Base-by-base conservation (phyloP, 768 basidiomycete genomes). In the Tylopilus subfusipes region DNA sequence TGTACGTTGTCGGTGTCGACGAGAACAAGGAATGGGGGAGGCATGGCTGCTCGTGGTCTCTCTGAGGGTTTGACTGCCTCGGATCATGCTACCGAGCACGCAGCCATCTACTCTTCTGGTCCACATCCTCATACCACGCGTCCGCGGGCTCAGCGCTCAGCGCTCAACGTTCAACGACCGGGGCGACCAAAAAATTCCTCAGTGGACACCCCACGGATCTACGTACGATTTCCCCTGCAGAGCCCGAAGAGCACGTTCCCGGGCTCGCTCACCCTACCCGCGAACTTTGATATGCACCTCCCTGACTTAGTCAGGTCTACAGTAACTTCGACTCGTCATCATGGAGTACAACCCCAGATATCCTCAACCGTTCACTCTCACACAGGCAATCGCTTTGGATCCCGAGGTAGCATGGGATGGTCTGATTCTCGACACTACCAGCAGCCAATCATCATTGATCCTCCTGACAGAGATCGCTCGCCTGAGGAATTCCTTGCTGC, bases 281-380 rank as follows among this genome's bases (percentile, higher is more conserved):
- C n/a, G n/a, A n/a, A n/a, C n/a, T n/a, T n/a, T n/a, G 25, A 27
- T 27, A 27, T 27, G 25, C 25, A 7, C 25, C 25, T 27, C 25
- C 64, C n/a, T n/a, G n/a, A n/a, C n/a, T 68, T 66, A 68, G 66
- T 66, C 58, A 60, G 42, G 13, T 50, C 43, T 29, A 10, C 7
- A 27, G 7, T 27, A 4, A 3, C 25, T 2, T 45, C 34, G 18
- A n/a, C 33, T 29, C 40, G 25, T 40, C 53, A 25, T 33, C 38
- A 86, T 88, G 86, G 84, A 87, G 42, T 89, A 83, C 69, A 73
- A 59, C 44, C 85, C 88, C 33, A 82, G 79, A 39, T 83, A 86
- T 69, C 58, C 75, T 11, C 90, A 93, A 60, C 91, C 90, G 1
- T 93, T 92, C 69, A 82, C 88, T 7, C 66, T 90, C 31, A 63